Evolutionary conservation across 306 rosid species (phyloP), one percentile per base, ranked within the genome.

Genomic region (Neltuma alba): DNA sequence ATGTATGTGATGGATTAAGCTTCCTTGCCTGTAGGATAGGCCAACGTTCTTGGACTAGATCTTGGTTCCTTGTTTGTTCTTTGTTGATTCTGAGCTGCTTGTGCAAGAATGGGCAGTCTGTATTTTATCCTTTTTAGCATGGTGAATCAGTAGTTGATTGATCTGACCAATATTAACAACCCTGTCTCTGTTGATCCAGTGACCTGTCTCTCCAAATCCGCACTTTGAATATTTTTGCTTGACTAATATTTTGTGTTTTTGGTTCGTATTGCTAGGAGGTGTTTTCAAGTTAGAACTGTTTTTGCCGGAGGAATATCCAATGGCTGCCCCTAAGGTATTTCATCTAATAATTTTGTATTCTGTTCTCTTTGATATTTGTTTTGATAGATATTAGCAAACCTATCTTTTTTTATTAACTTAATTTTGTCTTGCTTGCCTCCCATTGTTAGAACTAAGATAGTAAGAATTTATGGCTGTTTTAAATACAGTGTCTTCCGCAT

Each of bases 321-420:
- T 94, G 98, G 96, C 98, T 84, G 98, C 98, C 64, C 98, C 98
- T 13, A 94, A 94, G 98, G 98, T 94, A 80, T 76, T 38, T 75
- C 41, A 44, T 76, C 67, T 38, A 70, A 8, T 33, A 69, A 21
- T 40, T 76, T 81, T 72, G 37, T 34, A 12, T 77, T 83, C 27
- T 52, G 55, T 76, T 8, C 64, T n/a, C 44, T 34, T 1, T 50
- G 11, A 16, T 70, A 21, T 38, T 42, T 83, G 79, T 63, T 50
- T n/a, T n/a, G n/a, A n/a, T n/a, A n/a, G n/a, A n/a, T n/a, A n/a
- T n/a, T n/a, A n/a, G n/a, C n/a, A n/a, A n/a, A n/a, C n/a, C n/a
- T n/a, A n/a, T n/a, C n/a, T n/a, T n/a, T n/a, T n/a, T n/a, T n/a
- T n/a, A n/a, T n/a, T n/a, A n/a, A n/a, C n/a, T n/a, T n/a, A n/a